Evolutionary conservation across 768 basidiomycete species (phyloP).

Genomic region (Termitomyces eurrhizus): DNA sequence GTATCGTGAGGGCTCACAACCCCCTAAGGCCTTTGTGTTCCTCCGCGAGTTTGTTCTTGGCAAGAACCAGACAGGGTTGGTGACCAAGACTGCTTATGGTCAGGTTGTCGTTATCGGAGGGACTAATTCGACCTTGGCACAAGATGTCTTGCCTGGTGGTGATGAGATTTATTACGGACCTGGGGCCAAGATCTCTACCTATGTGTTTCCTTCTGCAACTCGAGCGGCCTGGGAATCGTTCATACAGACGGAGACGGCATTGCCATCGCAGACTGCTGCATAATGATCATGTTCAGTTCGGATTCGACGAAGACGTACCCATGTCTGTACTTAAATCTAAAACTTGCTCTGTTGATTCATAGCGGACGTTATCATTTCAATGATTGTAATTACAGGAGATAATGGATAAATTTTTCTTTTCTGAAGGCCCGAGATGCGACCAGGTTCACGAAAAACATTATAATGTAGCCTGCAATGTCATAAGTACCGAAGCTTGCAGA

Average conservation of each 20-base stretch:
- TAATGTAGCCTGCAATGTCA: not conserved
- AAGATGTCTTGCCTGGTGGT: slow-evolving; percentile 48
- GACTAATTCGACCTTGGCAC: slow-evolving; percentile 40
- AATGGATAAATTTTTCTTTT: not conserved
- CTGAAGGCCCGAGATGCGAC: not conserved
- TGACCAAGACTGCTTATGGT: slow-evolving; percentile 30
- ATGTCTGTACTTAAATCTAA: slow-evolving; percentile 48
- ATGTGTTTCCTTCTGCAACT: slow-evolving; percentile 51
- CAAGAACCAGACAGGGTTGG: slow-evolving; percentile 53
- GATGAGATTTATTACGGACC: slow-evolving; percentile 55
- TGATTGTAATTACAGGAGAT: not conserved
- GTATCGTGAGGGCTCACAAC: not conserved
- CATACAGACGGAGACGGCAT: slow-evolving; percentile 36
- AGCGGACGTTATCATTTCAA: not conserved
- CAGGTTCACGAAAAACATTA: not conserved
- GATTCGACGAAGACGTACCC: not conserved
- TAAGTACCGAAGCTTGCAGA: slow-evolving; percentile 74
- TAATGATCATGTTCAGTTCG: not conserved
- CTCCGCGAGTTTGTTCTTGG: slow-evolving; percentile 67
- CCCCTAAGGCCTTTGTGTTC: slow-evolving; percentile 53
- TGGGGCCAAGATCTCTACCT: slow-evolving; percentile 46
- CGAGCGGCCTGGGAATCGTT: slow-evolving; percentile 53
- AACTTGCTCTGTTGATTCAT: slow-evolving; percentile 23
- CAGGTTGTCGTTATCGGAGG: slow-evolving; percentile 40
- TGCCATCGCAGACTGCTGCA: slow-evolving; percentile 12